Conservation (phyloP, 805 yeast genomes). For the Ogataea paraovalis region DNA sequence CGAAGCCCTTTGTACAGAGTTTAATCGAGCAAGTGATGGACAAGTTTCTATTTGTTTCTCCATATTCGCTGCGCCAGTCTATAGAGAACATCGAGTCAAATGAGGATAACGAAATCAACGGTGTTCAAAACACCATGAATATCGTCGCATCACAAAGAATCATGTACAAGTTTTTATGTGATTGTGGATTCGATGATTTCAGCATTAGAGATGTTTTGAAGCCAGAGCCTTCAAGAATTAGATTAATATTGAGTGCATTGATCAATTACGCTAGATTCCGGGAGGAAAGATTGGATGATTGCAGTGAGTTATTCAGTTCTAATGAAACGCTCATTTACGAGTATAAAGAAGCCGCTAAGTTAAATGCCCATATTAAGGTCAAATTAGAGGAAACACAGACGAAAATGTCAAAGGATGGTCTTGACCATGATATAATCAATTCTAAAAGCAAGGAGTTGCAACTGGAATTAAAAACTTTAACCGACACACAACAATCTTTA, state of each 20-base stretch:
- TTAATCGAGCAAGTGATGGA: constrained; percentile 33
- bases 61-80: constrained; percentile 24
- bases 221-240: constrained; percentile 68
- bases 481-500: constrained; percentile 57
- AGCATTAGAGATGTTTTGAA: constrained; percentile 66
- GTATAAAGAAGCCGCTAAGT: constrained; percentile 39
- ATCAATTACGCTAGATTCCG: constrained; percentile 83
- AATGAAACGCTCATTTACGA: constrained; percentile 49
- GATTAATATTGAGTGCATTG: constrained; percentile 72
- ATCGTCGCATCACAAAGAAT: constrained; percentile 56
- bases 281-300: constrained; percentile 69
- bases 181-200: constrained; percentile 77
- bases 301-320: constrained; percentile 55
- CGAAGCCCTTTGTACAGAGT: constrained; percentile 29
- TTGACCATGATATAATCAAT: constrained; percentile 40
- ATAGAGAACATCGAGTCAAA: constrained; percentile 21
- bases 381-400: constrained; percentile 18
- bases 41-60: constrained; percentile 31
- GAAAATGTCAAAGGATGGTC: constrained; percentile 21
- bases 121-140: constrained; percentile 38
- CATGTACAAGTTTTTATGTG: constrained; percentile 57
- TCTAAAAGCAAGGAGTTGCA: constrained; percentile 55
- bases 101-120: constrained; percentile 16
- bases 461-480: constrained; percentile 55
- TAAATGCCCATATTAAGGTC: constrained; percentile 35